phyloP scores from a whole-genome alignment of 176 grass and related monocot genomes.

The Oryza glaberrima region DNA sequence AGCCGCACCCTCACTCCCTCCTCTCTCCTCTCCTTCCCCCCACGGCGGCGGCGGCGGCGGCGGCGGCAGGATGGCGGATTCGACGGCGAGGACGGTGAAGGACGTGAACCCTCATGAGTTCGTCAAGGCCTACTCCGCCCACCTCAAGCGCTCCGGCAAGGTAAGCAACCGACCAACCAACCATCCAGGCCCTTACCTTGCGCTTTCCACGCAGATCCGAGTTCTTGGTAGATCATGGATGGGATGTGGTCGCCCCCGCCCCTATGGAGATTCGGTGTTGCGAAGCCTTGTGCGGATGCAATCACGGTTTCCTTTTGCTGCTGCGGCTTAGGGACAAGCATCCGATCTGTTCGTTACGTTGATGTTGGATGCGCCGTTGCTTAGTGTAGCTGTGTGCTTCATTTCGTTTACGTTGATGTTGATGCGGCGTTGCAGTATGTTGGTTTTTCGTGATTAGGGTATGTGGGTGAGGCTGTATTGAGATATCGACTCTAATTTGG shows the following conservation, averaged over 20 bases:
- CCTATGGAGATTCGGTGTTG: background rate
- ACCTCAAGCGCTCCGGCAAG: conserved; percentile 71
- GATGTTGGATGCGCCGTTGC: too few relatives aligned
- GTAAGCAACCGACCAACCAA: conserved; percentile 1
- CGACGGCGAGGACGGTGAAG: conserved; percentile 57
- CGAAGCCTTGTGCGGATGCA: background rate
- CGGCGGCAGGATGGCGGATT: conserved; percentile 20
- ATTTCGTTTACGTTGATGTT: background rate
- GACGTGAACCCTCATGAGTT: conserved; percentile 63
- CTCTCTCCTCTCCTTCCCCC: background rate
- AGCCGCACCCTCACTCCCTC: conserved; percentile 14
- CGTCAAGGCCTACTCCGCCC: conserved; percentile 63
- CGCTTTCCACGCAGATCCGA: background rate
- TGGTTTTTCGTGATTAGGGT: background rate
- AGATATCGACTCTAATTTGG: background rate
- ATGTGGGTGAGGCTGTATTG: background rate
- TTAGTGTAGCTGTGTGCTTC: background rate
- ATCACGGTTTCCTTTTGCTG: background rate
- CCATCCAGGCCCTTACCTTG: background rate
- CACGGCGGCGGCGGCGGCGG: background rate
- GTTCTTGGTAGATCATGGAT: background rate
- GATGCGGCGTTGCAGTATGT: background rate
- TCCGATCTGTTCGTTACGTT: background rate
- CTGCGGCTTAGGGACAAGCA: background rate
- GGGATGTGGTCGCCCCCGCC: background rate